Percentiles rank a stretch among this genome's conserved stretches.
phyloP scores from a whole-genome alignment of 75 land plant species.

The Pinus tabuliformis region DNA sequence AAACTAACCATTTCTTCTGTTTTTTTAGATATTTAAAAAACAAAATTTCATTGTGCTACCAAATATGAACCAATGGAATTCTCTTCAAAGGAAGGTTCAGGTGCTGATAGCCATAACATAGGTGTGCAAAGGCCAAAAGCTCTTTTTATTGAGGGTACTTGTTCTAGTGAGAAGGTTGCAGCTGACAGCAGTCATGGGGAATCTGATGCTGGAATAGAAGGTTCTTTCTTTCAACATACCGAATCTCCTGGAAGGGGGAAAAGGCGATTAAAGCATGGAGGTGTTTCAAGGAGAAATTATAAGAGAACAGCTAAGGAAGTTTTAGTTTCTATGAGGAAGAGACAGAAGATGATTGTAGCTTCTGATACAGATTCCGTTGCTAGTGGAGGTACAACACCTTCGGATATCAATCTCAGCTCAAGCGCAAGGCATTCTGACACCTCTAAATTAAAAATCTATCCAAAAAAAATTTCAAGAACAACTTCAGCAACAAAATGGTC shows the following conservation, averaged over 20 bases:
- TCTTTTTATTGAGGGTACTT: slow-evolving; percentile 4
- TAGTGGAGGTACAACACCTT: slow-evolving; percentile 3
- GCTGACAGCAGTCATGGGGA: slow-evolving; percentile 6
- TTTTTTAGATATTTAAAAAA: no score
- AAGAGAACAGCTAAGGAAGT: slow-evolving; percentile 24
- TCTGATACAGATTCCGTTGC: slow-evolving; percentile 7
- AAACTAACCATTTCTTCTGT: no score
- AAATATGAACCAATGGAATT: background rate
- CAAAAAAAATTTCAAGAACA: slow-evolving; percentile 1
- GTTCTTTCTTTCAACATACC: background rate
- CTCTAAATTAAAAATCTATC: background rate
- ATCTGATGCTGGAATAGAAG: slow-evolving; percentile 5
- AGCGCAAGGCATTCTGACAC: slow-evolving; percentile 3
- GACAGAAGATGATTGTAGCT: slow-evolving; percentile 16
- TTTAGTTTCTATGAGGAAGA: slow-evolving; percentile 16
- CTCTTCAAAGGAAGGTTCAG: slow-evolving; percentile 10
- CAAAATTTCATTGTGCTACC: background rate
- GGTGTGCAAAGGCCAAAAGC: slow-evolving; percentile 1
- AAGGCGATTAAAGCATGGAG: slow-evolving; percentile 11
- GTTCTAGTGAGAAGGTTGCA: slow-evolving; percentile 4
- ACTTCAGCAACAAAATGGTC: slow-evolving; percentile 2
- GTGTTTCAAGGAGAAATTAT: slow-evolving; percentile 12
- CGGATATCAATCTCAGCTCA: slow-evolving; percentile 9
- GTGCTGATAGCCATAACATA: background rate
- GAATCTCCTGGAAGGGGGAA: slow-evolving; percentile 11